These are phyloP conservation scores for Carex scoparia DNA, from an alignment of 176 grass and related monocot species.

Conservation along the genomic window DNA sequence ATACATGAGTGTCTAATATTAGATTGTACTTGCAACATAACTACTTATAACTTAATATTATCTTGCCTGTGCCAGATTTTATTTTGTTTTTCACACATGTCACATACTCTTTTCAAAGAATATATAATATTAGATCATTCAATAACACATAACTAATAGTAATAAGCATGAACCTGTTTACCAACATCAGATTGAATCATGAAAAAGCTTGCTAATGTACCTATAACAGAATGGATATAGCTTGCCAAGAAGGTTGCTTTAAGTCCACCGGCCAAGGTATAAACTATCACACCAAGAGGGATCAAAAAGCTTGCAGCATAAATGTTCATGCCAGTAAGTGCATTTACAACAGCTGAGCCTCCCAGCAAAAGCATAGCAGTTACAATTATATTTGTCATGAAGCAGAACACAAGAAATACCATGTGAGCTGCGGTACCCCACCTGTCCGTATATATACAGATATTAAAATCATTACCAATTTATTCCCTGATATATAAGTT, in stretches of 20 bases:
- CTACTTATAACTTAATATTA: background rate
- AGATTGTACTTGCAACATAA: background rate
- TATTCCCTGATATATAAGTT: background rate
- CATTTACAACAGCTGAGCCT: slow-evolving; percentile 66
- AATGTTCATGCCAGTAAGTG: slow-evolving; percentile 62
- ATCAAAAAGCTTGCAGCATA: slow-evolving; percentile 74
- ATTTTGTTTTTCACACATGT: background rate
- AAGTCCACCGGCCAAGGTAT: slow-evolving; percentile 65
- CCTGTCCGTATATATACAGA: slow-evolving; percentile 14
- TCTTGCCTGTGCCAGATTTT: background rate
- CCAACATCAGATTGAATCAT: background rate
- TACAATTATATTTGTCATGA: slow-evolving; percentile 66
- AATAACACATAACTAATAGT: background rate
- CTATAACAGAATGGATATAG: slow-evolving; percentile 73
- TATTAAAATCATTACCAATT: background rate
- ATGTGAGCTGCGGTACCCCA: slow-evolving; percentile 50
- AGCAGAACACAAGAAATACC: slow-evolving; percentile 67
- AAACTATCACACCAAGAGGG: slow-evolving; percentile 69
- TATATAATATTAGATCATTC: background rate
- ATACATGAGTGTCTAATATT: background rate
- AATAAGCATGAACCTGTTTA: background rate
- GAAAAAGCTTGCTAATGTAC: slow-evolving; percentile 13
- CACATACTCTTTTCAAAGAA: background rate
- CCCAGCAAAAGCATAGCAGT: slow-evolving; percentile 73
- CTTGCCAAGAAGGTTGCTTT: slow-evolving; percentile 80